Evolutionary conservation across 2,329 filamentous ascomycete species (phyloP).

Genomic region (Claviceps spartinae): DNA sequence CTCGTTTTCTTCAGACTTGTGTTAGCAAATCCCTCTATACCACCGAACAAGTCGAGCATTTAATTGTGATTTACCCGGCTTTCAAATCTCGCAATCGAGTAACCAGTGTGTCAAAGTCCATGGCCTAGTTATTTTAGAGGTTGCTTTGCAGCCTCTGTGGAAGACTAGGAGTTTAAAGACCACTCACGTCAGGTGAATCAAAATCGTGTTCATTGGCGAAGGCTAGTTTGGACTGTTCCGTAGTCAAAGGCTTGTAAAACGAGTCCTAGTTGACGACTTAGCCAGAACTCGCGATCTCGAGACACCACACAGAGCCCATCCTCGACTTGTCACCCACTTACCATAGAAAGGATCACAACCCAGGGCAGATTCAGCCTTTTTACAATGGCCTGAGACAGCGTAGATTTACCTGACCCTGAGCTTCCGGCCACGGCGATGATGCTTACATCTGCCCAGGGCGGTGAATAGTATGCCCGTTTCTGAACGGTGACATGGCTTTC

Average conservation of each 20-base stretch:
- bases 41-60: background rate
- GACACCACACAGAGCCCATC: background rate
- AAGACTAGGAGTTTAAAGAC: background rate
- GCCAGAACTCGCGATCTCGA: constrained; percentile 1
- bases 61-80: constrained; percentile 52
- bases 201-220: constrained; percentile 93
- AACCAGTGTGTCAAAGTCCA: constrained; percentile 85
- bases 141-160: background rate
- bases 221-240: constrained; percentile 65
- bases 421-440: constrained; percentile 95
- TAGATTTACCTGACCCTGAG: constrained; percentile 91
- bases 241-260: constrained; percentile 82
- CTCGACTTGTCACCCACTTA: constrained; percentile 25
- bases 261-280: constrained; percentile 55
- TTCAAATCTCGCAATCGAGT: constrained; percentile 73
- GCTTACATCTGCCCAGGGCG: constrained; percentile 90
- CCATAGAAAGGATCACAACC: constrained; percentile 97
- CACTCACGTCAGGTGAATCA: constrained; percentile 61
- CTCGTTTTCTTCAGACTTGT: constrained; percentile 49
- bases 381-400: constrained; percentile 82
- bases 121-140: constrained; percentile 36
- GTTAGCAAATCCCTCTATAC: background rate
- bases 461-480: constrained; percentile 64
- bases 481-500: constrained; percentile 36
- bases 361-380: constrained; percentile 82